Percentiles rank a stretch among this genome's conserved stretches.
Evolutionary conservation across 2,329 filamentous ascomycete species (phyloP).

Genomic region (Scedosporium minutisporum): DNA sequence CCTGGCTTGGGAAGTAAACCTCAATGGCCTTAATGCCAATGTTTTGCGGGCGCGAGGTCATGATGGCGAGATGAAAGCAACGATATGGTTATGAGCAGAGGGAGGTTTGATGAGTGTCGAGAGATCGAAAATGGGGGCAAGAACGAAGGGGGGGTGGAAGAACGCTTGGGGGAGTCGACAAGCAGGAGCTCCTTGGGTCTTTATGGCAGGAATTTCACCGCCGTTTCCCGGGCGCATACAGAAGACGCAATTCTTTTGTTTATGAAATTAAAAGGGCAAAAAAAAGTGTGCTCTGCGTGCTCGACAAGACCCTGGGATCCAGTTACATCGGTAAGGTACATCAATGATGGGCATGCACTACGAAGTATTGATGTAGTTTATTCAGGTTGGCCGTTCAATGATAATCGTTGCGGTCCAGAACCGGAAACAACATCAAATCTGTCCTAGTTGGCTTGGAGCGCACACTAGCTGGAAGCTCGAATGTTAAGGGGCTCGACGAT

Average conservation of each 20-base stretch:
- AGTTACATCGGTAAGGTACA: background rate
- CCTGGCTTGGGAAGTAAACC: conserved; percentile 80
- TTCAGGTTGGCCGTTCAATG: background rate
- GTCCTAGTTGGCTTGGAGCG: too few species aligned
- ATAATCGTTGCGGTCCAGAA: background rate
- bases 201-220: conserved; percentile 5
- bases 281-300: background rate
- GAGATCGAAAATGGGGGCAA: background rate
- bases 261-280: background rate
- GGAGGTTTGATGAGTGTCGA: background rate
- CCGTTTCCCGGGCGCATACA: conserved; percentile 1
- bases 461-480: too few species aligned
- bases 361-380: background rate
- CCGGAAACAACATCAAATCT: background rate
- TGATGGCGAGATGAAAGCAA: conserved; percentile 25
- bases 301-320: background rate
- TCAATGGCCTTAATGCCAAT: conserved; percentile 91
- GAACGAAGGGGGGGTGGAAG: background rate
- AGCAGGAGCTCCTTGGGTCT: background rate
- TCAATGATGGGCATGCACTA: background rate
- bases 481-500: too few species aligned
- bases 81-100: background rate
- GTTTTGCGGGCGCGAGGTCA: conserved; percentile 73
- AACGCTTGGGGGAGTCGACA: background rate
- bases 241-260: background rate